Evolutionary conservation across 495 filamentous ascomycete genomes (phyloP), one percentile per base, ranked within the genome.

Genomic region (Zalerion maritima): DNA sequence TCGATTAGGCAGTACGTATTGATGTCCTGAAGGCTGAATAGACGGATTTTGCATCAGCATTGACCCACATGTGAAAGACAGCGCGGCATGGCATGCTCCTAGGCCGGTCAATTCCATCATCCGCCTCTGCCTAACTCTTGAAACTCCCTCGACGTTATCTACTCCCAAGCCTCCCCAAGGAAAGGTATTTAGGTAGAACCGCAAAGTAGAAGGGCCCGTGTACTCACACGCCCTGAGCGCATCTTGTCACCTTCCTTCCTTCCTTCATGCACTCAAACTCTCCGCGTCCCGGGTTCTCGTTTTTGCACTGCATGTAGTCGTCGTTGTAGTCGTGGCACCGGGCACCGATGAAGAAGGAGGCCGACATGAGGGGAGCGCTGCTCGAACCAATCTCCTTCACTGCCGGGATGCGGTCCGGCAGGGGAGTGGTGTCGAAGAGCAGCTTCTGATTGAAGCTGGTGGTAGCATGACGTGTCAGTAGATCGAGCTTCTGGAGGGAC

Each of bases 231-330:
- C 81, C 91, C 43, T 78, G 75, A 33, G 89, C 89, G 65, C 89
- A 99, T 52, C 91, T 64, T 37, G 89, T 99, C 24, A 96, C 89
- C 57, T 86, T 84, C 52, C 89, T 66, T 22, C 89, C 89, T 58
- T 99, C 89, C 68, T 78, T 81, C 66, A 99, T 56, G 56, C 89
- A 99, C 32, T 94, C 84, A 27, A 91, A 54, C 63, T 96, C 91
- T 37, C 87, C 91, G 56, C 63, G 71, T 31, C 89, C 91, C 26
- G 81, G 68, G 45, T 64, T 69, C 63, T 92, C 81, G 28, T 69
- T 78, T 75, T 96, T 99, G 74, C 89, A 99, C 59, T 89, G 74
- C 85, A 99, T 96, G 58, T 73, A 99, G 59, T 99, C 89, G 62
- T 99, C 89, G 58, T 94, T 97, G 64, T 83, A 99, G 26, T 79